Evolutionary conservation across 805 yeast genomes (phyloP), one percentile per base, ranked within the genome.

Genomic region (Maudiozyma saulgeensis): DNA sequence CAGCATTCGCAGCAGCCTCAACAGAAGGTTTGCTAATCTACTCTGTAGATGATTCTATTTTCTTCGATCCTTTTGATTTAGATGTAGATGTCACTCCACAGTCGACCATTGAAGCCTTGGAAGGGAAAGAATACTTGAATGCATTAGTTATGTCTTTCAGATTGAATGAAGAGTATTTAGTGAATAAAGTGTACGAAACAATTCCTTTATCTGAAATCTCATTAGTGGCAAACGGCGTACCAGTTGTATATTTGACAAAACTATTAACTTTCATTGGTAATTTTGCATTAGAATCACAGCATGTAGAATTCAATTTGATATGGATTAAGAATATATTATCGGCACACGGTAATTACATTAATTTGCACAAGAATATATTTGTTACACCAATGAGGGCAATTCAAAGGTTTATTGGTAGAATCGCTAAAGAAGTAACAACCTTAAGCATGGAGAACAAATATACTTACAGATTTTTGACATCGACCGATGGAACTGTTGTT

Each of bases 121-220:
- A 69, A 7, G 83, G 80, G 45, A 71, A 70, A 49, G 69, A 74
- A 40, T 87, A 80, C 64, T 70, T 90, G 57, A 78, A 79, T 40
- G 91, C 97, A 0, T 68, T 91, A 50, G 86, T 90, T 13, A 89
- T 93, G 97, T 80, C 97, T 0, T 89, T 93, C 76, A 76, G 99
- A 66, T 75, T 93, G 52, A 93, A 93, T 62, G 99, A 93, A 62
- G 69, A 68, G 11, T 78, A 82, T 57, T 69, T 93, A 48, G 79
- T 90, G 25, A 82, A 82, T 52, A 74, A 74, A 52, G 85, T 87
- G 0, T 87, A 81, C 63, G 96, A 88, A 63, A 59, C 76, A 4
- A 74, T 90, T 9, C 91, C 93, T 1, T 61, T 77, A n/a, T 69
- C 71, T 3, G 95, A 89, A 60, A 78, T 91, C 38, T 71, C 75